Evolutionary conservation across 768 basidiomycete species (phyloP).

Genomic region (Leccinum uliginosum): DNA sequence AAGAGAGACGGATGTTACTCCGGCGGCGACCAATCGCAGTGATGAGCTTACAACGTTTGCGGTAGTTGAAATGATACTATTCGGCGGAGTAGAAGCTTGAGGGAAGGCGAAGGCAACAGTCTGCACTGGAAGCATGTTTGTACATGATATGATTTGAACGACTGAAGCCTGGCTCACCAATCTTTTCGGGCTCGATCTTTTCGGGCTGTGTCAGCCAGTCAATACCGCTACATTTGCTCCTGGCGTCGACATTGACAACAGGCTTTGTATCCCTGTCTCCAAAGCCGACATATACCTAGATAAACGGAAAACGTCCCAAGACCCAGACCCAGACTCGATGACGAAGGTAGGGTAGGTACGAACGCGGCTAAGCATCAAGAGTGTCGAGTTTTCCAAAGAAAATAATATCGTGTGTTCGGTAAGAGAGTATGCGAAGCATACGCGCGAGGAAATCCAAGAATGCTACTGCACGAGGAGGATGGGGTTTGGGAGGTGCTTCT

Average conservation of each 20-base stretch:
- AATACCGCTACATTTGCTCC: conserved; percentile 46
- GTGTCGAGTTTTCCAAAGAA: conserved; percentile 53
- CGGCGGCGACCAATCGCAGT: conserved; percentile 52
- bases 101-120: conserved; percentile 61
- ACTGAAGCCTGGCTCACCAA: conserved; percentile 59
- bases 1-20: conserved; percentile 42
- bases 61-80: not conserved
- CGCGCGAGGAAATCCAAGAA: conserved; percentile 59
- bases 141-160: conserved; percentile 67
- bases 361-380: conserved; percentile 49
- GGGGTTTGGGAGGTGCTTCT: conserved; percentile 71
- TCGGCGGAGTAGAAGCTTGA: conserved; percentile 25
- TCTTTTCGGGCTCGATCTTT: conserved; percentile 80
- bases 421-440: conserved; percentile 77
- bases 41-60: conserved; percentile 35
- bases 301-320: conserved; percentile 70
- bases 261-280: conserved; percentile 68
- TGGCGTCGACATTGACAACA: conserved; percentile 59
- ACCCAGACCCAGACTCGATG: conserved; percentile 45
- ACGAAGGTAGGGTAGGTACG: conserved; percentile 31
- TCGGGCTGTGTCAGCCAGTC: conserved; percentile 81
- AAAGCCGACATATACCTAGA: conserved; percentile 84
- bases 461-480: conserved; percentile 82
- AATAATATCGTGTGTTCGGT: conserved; percentile 69
- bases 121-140: conserved; percentile 60